A percentile compares a stretch with the other conserved stretches of the same genome.
Evolutionary conservation across 768 basidiomycete genomes (phyloP).

Genomic region (Omphalotus guepiniiformis): DNA sequence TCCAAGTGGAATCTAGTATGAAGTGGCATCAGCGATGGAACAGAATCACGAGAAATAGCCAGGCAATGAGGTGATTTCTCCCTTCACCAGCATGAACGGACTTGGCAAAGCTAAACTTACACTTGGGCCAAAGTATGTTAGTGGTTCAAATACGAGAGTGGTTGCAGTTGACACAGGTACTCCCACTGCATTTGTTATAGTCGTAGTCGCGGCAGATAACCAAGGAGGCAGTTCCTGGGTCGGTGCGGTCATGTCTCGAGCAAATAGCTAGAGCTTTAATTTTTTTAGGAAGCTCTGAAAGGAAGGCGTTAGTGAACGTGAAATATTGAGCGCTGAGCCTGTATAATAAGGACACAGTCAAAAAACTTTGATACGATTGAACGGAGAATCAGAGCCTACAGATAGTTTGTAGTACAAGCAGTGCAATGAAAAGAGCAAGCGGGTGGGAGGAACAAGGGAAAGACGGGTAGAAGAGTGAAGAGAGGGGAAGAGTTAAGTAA

Average conservation of each 20-base stretch:
- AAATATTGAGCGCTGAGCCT: no score
- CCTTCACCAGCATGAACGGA: constrained; percentile 2
- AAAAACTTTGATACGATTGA: neutral
- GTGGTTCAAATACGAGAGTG: constrained; percentile 55
- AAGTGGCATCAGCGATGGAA: neutral
- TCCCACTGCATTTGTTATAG: constrained; percentile 51
- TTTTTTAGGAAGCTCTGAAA: neutral
- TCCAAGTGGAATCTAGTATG: constrained; percentile 66
- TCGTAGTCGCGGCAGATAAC: constrained; percentile 54
- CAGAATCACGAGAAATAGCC: neutral
- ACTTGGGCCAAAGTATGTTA: constrained; percentile 81
- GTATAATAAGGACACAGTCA: neutral
- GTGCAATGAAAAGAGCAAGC: neutral
- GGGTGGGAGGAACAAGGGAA: neutral
- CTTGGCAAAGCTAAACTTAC: constrained; percentile 40
- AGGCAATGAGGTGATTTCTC: no score
- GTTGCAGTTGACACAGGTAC: constrained; percentile 52
- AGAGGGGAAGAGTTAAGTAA: no score
- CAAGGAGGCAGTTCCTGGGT: constrained; percentile 71
- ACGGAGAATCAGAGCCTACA: neutral
- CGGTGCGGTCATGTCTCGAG: constrained; percentile 47
- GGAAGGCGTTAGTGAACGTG: neutral
- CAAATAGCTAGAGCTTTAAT: neutral
- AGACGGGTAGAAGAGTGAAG: neutral
- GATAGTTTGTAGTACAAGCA: no score